These are phyloP conservation scores for Candida koratica DNA, from an alignment of 805 yeast genomes.

Conservation along the genomic window DNA sequence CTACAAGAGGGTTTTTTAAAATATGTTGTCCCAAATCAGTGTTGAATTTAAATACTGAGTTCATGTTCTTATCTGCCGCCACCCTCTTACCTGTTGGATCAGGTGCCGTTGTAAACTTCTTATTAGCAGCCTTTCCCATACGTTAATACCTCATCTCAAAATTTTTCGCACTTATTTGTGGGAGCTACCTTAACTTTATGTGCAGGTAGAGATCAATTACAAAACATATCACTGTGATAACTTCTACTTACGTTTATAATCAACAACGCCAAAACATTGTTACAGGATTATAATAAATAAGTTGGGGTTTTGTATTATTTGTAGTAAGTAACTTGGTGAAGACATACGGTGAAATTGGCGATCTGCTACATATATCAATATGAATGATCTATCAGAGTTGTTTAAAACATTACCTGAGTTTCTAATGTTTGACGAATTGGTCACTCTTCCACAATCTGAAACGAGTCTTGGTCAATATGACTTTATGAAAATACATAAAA, in stretches of 20 bases:
- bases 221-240: too few relatives aligned
- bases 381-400: constrained; percentile 16
- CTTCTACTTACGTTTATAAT: too few relatives aligned
- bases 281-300: too few relatives aligned
- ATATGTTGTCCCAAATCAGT: constrained; percentile 97
- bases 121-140: constrained; percentile 65
- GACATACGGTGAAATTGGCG: neutral
- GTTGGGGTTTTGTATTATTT: neutral
- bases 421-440: constrained; percentile 21
- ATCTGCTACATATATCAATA: neutral
- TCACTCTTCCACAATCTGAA: constrained; percentile 17
- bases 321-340: neutral
- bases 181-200: constrained; percentile 1
- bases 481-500: constrained; percentile 24
- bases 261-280: too few relatives aligned
- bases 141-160: constrained; percentile 6
- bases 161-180: constrained; percentile 7
- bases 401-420: constrained; percentile 19
- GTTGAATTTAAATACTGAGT: constrained; percentile 91
- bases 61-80: constrained; percentile 64
- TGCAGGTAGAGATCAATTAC: too few relatives aligned
- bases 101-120: constrained; percentile 50
- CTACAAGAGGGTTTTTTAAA: constrained; percentile 90
- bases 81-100: constrained; percentile 53
- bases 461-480: constrained; percentile 21